Evolutionary conservation across 352 stramenopile species (phyloP), one percentile per base, ranked within the genome.

Genomic region (Pythium guiyangense): DNA sequence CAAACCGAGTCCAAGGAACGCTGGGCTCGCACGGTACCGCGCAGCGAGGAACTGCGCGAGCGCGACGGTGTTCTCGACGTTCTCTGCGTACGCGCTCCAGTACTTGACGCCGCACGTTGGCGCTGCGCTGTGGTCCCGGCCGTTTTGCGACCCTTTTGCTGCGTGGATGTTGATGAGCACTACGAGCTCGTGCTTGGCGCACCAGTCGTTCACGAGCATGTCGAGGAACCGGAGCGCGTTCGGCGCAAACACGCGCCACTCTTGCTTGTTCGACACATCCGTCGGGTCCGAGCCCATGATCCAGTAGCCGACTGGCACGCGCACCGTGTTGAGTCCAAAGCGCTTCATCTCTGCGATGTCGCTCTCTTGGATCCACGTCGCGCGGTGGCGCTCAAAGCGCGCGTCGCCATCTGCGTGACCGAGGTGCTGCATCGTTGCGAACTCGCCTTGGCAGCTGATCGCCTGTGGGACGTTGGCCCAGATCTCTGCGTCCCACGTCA

Each of bases 121-220:
- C 4, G 80, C 51, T 0, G 77, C 83, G 34, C 72, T 87, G 60
- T 94, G 82, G 49, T 96, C 84, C 40, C 84, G 75, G 14, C 82
- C 85, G 61, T 92, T 94, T 60, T 96, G 82, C 2, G 70, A 88
- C 5, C 86, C 85, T 34, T 86, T 81, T 6, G 79, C 76, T 15
- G 70, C 86, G 59, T 96, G 86, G 53, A 97, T 79, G 66, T 92
- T 79, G 26, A 90, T 53, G 42, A 91, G 74, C 31, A 96, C 83
- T 17, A 87, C 60, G 3, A 96, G 52, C 6, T 82, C 71, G 55
- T 81, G 64, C 46, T 84, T 71, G 15, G 66, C 65, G 54, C 69
- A 82, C 86, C 85, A 96, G 27, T 84, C 62, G 39, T 94, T 79
- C 47, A 97, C 71, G 35, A 97, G 69, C 63, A 72, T 52, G 60